Evolutionary conservation across 1,139 yeast species (phyloP), one percentile per base, ranked within the genome.

Genomic region (Debaryomyces fabryi): DNA sequence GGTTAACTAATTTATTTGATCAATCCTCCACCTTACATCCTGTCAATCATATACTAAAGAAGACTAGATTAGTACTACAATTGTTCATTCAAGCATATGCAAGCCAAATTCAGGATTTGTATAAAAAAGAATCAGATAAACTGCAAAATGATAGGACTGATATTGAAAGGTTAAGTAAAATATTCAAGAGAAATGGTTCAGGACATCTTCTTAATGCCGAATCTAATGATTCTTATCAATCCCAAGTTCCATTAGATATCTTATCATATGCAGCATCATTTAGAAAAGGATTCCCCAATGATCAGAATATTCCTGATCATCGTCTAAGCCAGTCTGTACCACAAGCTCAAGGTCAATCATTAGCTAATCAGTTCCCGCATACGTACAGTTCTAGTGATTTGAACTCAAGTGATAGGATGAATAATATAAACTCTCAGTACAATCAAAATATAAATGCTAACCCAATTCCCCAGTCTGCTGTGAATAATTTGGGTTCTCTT

Each of bases 1-100:
- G 65, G 33, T 69, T 82, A 9, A 71, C 76, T 42, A 64, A 64
- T n/a, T 65, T 70, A 23, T 62, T 81, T 18, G 71, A 71, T 44
- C 61, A 62, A 13, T 68, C 79, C 1, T 64, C 75, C 8, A 52
- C 56, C 30, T 54, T 56, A 27, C 75, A 74, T 57, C 78, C 82
- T 2, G 68, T 70, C 43, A 83, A 83, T 60, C 74, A 73, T 55
- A 74, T 78, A 46, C 62, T 83, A 48, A 74, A 74, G 55, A 84
- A 83, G 58, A 71, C 80, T 52, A 70, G 80, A 47, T 70, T 83
- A 45, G 82, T 83, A 38, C 63, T 83, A 30, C 81, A 81, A 27
- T 64, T 84, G 39, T 84, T 83, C 53, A 72, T 81, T 23, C 86
- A 82, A 55, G 83, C 87, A 0, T 84, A 83, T 59, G 76, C 80